These are phyloP conservation scores for Stereocaulon alpinum DNA, from an alignment of 495 filamentous ascomycete species.

Conservation along the genomic window DNA sequence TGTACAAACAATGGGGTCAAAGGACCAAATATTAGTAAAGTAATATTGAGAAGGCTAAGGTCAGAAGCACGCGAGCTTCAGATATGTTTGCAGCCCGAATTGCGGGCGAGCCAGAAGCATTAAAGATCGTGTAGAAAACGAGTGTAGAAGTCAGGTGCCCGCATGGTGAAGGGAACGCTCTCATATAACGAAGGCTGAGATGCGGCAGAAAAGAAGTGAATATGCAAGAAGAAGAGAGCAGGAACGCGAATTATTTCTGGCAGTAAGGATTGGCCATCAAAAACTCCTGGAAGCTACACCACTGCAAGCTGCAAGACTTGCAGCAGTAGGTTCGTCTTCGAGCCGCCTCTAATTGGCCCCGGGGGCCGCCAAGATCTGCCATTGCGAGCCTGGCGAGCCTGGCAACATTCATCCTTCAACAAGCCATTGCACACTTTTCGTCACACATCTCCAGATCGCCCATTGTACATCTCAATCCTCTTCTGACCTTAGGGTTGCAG, in stretches of 20 bases:
- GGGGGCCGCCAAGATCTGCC: conserved; percentile 1
- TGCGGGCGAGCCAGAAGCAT: neutral
- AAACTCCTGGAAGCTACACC: conserved; percentile 8
- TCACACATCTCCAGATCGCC: neutral
- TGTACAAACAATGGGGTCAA: neutral
- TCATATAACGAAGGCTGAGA: conserved; percentile 8
- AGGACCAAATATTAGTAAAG: neutral
- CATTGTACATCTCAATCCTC: neutral
- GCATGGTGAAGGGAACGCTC: neutral
- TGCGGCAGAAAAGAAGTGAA: conserved; percentile 2
- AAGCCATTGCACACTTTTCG: neutral
- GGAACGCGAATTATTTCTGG: conserved; percentile 6
- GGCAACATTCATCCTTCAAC: neutral
- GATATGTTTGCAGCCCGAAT: neutral
- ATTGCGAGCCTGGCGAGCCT: conserved; percentile 5
- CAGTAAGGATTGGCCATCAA: conserved; percentile 9
- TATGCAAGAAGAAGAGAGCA: neutral
- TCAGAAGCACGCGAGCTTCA: conserved; percentile 1
- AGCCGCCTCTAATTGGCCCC: conserved; percentile 8
- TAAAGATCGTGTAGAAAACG: conserved; percentile 3
- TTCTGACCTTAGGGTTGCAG: neutral
- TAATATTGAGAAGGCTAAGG: conserved; percentile 1
- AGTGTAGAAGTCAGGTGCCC: neutral
- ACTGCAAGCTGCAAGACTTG: conserved; percentile 8
- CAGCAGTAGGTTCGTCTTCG: conserved; percentile 4